Evolutionary conservation across 2,329 filamentous ascomycete species (phyloP).

Genomic region (Hawksworthiomyces lignivorus): DNA sequence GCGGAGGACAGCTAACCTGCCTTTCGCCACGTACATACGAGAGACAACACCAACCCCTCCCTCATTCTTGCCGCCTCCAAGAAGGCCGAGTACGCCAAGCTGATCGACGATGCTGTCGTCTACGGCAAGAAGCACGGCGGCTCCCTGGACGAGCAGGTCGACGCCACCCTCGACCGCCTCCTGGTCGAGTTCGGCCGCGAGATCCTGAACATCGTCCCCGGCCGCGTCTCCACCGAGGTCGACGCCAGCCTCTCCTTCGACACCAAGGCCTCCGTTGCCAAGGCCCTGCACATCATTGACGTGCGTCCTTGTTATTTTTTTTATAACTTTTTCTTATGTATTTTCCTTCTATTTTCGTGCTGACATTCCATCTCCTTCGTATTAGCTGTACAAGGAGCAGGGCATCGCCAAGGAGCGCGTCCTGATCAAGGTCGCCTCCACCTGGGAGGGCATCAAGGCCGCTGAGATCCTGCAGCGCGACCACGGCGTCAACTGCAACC

Average conservation of each 20-base stretch:
- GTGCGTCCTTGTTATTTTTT: constrained; percentile 41
- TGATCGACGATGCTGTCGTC: constrained; percentile 78
- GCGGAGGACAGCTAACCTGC: background rate
- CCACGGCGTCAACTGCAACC: constrained; percentile 95
- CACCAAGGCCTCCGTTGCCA: constrained; percentile 83
- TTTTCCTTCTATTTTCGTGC: background rate
- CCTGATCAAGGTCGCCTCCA: constrained; percentile 98
- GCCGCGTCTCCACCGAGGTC: constrained; percentile 98
- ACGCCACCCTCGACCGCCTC: constrained; percentile 83
- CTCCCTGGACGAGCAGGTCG: constrained; percentile 72
- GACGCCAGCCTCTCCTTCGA: constrained; percentile 95
- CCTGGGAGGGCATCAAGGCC: constrained; percentile 99
- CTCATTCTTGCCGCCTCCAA: constrained; percentile 97
- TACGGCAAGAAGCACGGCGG: constrained; percentile 74
- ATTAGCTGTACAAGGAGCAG: constrained; percentile 83
- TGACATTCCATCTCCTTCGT: background rate
- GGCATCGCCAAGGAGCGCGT: constrained; percentile 91
- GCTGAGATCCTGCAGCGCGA: constrained; percentile 93
- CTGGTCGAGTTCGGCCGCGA: constrained; percentile 97
- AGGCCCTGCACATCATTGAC: constrained; percentile 95
- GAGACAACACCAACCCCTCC: constrained; percentile 99
- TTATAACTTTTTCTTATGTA: background rate
- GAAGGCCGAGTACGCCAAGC: constrained; percentile 89
- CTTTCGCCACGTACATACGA: constrained; percentile 93
- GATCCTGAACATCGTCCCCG: constrained; percentile 93